phyloP scores from a whole-genome alignment of 805 yeast species.

The Kazachstania africana region DNA sequence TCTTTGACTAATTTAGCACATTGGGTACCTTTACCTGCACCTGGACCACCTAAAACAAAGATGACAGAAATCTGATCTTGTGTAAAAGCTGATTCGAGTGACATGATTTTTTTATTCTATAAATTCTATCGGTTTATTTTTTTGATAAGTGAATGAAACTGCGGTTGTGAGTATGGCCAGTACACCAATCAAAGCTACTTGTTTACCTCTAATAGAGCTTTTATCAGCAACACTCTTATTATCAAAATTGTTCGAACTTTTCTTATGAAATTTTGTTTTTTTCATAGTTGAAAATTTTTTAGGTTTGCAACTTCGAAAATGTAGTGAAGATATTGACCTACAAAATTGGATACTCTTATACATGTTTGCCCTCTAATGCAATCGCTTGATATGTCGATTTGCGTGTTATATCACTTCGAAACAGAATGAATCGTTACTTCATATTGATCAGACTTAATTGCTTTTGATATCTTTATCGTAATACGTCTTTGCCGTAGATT shows the following conservation, averaged over 20 bases:
- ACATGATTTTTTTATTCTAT: constrained; percentile 26
- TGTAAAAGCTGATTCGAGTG: constrained; percentile 35
- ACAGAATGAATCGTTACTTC: too few relatives aligned
- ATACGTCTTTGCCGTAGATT: too few relatives aligned
- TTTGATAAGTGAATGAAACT: constrained; percentile 32
- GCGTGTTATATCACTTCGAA: too few relatives aligned
- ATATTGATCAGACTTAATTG: too few relatives aligned
- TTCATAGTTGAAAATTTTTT: too few relatives aligned
- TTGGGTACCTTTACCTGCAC: constrained; percentile 97
- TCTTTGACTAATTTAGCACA: constrained; percentile 75
- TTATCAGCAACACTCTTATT: neutral
- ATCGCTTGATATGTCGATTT: too few relatives aligned
- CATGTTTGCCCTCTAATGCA: too few relatives aligned
- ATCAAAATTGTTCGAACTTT: neutral
- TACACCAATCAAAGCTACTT: constrained; percentile 29
- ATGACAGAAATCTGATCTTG: constrained; percentile 64
- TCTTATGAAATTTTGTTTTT: too few relatives aligned
- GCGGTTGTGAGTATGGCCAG: constrained; percentile 40
- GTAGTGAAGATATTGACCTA: too few relatives aligned
- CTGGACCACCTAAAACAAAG: constrained; percentile 94
- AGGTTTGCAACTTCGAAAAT: too few relatives aligned
- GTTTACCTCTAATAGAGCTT: neutral
- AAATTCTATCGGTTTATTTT: constrained; percentile 33
- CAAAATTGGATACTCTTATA: too few relatives aligned
- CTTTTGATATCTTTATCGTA: too few relatives aligned